These are phyloP conservation scores for Scortechinia acanthostroma DNA, from an alignment of 2,329 filamentous ascomycete species.

Conservation along the genomic window DNA sequence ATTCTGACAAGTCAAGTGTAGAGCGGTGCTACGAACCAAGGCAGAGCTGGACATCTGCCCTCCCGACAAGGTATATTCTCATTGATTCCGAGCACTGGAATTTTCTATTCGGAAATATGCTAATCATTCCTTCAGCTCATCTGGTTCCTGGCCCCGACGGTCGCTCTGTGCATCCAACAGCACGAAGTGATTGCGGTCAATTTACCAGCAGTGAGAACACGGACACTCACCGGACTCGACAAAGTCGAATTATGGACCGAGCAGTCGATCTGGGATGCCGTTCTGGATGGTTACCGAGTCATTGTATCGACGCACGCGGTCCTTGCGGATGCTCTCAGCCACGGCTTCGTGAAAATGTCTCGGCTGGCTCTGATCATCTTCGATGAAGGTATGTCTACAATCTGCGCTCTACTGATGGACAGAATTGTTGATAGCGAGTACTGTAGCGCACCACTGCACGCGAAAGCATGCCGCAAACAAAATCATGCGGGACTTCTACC, in stretches of 20 bases:
- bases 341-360: slow-evolving; percentile 51
- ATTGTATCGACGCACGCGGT: slow-evolving; percentile 55
- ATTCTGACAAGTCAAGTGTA: too few species aligned
- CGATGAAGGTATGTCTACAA: slow-evolving; percentile 46
- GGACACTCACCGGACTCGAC: slow-evolving; percentile 46
- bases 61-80: neutral
- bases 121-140: slow-evolving; percentile 33
- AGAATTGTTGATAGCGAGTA: neutral
- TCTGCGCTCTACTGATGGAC: neutral
- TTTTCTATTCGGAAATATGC: slow-evolving; percentile 7
- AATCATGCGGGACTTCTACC: slow-evolving; percentile 72
- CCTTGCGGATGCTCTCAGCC: slow-evolving; percentile 50
- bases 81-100: neutral
- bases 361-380: slow-evolving; percentile 51
- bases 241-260: slow-evolving; percentile 56
- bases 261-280: slow-evolving; percentile 48
- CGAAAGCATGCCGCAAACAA: slow-evolving; percentile 55
- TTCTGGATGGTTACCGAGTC: slow-evolving; percentile 44
- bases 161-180: slow-evolving; percentile 63
- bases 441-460: slow-evolving; percentile 66
- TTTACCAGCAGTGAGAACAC: slow-evolving; percentile 40
- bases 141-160: slow-evolving; percentile 71
- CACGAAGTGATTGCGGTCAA: slow-evolving; percentile 48
- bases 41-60: slow-evolving; percentile 48
- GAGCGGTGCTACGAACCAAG: slow-evolving; percentile 62